Conservation (phyloP, 1,284 basidiomycete species). For the Cryptococcus sp. region DNA sequence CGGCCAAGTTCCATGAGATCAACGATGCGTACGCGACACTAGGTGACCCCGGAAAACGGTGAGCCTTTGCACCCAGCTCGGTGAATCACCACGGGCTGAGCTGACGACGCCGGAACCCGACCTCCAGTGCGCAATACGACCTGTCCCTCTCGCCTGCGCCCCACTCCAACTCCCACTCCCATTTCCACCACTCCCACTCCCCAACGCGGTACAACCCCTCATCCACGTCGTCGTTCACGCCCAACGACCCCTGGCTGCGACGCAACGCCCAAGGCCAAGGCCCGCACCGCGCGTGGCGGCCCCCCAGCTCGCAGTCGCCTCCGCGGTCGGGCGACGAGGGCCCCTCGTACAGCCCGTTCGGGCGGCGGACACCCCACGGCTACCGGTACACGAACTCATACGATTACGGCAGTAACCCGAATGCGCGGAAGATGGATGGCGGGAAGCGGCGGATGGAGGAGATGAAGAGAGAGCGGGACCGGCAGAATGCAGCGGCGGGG, state of each 20-base stretch:
- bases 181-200: not conserved
- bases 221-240: constrained; percentile 12
- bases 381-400: constrained; percentile 16
- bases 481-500: constrained; percentile 15
- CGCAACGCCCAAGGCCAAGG: constrained; percentile 12
- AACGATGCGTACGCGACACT: constrained; percentile 47
- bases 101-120: not conserved
- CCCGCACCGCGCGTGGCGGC: constrained; percentile 29
- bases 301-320: constrained; percentile 4
- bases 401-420: constrained; percentile 11
- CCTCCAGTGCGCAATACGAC: constrained; percentile 27
- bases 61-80: constrained; percentile 8
- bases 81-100: not conserved
- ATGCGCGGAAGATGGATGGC: constrained; percentile 6
- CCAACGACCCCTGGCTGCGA: constrained; percentile 18
- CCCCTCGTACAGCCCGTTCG: constrained; percentile 23
- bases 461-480: not conserved
- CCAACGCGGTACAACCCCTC: not conserved
- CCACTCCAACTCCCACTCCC: constrained; percentile 2
- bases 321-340: too few relatives aligned
- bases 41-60: constrained; percentile 42
- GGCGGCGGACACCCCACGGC: constrained; percentile 21
- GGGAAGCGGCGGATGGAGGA: constrained; percentile 1
- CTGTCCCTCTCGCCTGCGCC: constrained; percentile 16
- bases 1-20: constrained; percentile 43